Conservation (phyloP, 2,329 filamentous ascomycete species). For the Phialophora verrucosa region DNA sequence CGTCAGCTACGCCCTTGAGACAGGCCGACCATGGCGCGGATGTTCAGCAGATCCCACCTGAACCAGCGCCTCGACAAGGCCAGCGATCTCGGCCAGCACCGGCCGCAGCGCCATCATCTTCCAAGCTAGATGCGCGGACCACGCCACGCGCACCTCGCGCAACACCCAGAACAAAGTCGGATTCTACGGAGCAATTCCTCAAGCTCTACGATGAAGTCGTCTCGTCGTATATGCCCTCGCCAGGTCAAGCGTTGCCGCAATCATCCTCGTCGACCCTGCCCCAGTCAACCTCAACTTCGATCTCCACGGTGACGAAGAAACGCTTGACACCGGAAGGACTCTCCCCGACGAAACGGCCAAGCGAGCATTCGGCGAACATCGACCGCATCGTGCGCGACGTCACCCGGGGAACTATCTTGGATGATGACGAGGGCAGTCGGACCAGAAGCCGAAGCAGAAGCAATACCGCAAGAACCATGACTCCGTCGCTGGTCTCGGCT, state of each 20-base stretch:
- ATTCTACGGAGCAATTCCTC: conserved; percentile 2
- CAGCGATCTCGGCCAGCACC: not conserved
- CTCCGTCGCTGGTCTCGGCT: not conserved
- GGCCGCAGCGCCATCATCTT: not conserved
- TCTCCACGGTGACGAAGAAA: conserved; percentile 1
- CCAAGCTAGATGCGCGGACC: not conserved
- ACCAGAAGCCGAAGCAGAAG: not conserved
- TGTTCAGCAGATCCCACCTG: not conserved
- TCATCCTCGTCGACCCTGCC: not conserved
- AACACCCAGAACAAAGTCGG: not conserved
- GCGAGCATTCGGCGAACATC: not conserved
- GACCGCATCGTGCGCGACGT: conserved; percentile 1
- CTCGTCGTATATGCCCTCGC: not conserved
- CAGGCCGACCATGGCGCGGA: not conserved
- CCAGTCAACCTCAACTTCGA: not conserved
- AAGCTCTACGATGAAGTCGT: conserved; percentile 11
- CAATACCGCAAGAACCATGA: not conserved
- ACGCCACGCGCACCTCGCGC: not conserved
- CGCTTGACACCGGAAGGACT: conserved; percentile 1
- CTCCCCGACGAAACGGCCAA: not conserved
- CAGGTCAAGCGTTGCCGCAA: not conserved
- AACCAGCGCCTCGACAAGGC: not conserved
- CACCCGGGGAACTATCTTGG: not conserved
- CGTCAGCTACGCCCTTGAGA: not conserved
- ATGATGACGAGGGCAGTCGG: not conserved